Percentiles rank a stretch among this genome's conserved stretches.
Evolutionary conservation across 2,329 filamentous ascomycete genomes (phyloP).

Genomic region (Cordyceps militaris): DNA sequence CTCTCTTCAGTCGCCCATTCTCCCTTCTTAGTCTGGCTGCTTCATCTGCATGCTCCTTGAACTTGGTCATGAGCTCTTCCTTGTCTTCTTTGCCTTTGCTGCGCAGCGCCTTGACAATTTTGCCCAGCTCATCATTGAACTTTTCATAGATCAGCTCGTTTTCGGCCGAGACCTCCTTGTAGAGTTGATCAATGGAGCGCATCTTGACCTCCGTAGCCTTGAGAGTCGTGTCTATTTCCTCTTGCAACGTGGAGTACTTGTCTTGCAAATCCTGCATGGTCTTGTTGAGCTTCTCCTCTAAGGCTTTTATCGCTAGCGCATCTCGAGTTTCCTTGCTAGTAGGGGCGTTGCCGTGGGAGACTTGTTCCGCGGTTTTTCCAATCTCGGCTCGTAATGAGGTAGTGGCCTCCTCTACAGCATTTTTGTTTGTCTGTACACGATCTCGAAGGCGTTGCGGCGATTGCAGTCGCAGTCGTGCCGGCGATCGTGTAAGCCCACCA

Average conservation of each 20-base stretch:
- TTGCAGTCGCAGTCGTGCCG: conserved; percentile 57
- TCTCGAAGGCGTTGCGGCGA: conserved; percentile 73
- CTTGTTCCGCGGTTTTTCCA: background rate
- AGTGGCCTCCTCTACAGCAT: conserved; percentile 63
- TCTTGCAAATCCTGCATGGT: conserved; percentile 52
- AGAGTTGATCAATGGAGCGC: conserved; percentile 78
- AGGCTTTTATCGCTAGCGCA: conserved; percentile 45
- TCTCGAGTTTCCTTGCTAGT: conserved; percentile 21
- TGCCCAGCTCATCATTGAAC: conserved; percentile 85
- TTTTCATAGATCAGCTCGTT: conserved; percentile 88
- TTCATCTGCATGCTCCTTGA: conserved; percentile 73
- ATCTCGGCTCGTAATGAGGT: conserved; percentile 2
- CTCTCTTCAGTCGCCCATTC: conserved; percentile 73
- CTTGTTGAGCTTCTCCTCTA: conserved; percentile 61
- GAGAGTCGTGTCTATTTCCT: conserved; percentile 65
- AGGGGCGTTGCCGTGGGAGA: conserved; percentile 32
- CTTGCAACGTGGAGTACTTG: conserved; percentile 57
- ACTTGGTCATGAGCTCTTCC: conserved; percentile 63
- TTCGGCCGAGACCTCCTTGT: conserved; percentile 80
- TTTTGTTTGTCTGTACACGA: conserved; percentile 75
- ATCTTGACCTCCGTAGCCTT: conserved; percentile 70
- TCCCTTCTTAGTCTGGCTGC: conserved; percentile 73
- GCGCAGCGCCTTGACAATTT: conserved; percentile 69
- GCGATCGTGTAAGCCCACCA: conserved; percentile 16
- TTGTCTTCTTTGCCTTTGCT: conserved; percentile 68